These are phyloP conservation scores for Rugonectria rugulosa DNA, from an alignment of 2,329 filamentous ascomycete genomes.

Conservation along the genomic window DNA sequence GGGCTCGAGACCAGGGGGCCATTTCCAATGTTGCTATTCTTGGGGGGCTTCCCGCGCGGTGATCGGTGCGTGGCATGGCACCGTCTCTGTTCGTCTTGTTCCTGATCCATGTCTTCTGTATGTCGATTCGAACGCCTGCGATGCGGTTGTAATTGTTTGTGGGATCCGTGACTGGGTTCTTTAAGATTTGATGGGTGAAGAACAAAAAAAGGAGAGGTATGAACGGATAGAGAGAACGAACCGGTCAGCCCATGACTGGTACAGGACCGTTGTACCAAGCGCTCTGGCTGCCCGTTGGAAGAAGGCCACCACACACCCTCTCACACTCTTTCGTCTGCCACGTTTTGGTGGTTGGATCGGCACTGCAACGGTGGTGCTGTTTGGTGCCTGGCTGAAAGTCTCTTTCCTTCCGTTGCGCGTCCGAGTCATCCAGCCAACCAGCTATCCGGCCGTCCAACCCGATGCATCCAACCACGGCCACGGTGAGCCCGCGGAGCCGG, in stretches of 20 bases:
- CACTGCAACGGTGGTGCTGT: not conserved
- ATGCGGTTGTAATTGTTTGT: not conserved
- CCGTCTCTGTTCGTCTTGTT: not conserved
- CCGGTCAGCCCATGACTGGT: no score
- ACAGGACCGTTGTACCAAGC: no score
- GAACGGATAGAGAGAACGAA: no score
- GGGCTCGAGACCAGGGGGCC: not conserved
- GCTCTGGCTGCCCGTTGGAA: no score
- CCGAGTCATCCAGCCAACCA: slow-evolving; percentile 8
- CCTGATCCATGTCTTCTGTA: slow-evolving; percentile 2
- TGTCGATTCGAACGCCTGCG: slow-evolving; percentile 1
- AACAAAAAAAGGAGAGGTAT: not conserved
- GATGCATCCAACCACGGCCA: no score
- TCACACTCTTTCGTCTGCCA: not conserved
- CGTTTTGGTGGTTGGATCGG: slow-evolving; percentile 7
- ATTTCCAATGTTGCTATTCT: slow-evolving; percentile 28
- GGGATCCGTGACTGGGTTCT: not conserved
- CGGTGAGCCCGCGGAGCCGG: no score
- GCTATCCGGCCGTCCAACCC: not conserved
- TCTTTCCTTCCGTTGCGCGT: not conserved
- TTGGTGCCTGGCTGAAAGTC: not conserved
- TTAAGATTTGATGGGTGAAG: not conserved
- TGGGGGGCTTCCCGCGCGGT: slow-evolving; percentile 13
- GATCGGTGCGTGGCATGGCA: slow-evolving; percentile 1
- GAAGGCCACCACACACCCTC: no score